Conservation (phyloP, 257 asterid species). For the Primulina eburnea region DNA sequence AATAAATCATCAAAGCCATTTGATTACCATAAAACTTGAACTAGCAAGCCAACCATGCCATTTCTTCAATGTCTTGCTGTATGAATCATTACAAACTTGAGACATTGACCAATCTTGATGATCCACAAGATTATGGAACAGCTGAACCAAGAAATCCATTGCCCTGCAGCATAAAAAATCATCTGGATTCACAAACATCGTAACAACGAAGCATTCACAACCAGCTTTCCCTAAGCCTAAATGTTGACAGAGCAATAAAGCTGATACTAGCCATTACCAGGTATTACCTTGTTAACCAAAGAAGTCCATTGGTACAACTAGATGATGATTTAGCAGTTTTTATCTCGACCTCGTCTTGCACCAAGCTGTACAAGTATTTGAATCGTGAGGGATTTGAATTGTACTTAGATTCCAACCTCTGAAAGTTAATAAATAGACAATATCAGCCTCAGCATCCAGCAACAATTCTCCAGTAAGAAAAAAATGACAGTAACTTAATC, state of each 20-base stretch:
- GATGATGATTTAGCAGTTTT: conserved; percentile 71
- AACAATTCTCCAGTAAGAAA: neutral
- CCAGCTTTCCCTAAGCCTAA: neutral
- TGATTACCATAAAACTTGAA: conserved; percentile 64
- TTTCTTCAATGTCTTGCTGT: conserved; percentile 75
- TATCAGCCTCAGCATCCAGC: conserved; percentile 1
- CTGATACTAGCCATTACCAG: neutral
- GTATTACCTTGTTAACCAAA: conserved; percentile 81
- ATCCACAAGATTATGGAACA: conserved; percentile 55
- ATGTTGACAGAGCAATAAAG: neutral
- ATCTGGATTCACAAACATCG: neutral
- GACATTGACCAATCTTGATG: conserved; percentile 75
- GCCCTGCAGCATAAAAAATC: conserved; percentile 44
- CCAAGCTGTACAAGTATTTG: conserved; percentile 73
- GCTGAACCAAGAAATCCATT: conserved; percentile 79
- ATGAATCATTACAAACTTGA: conserved; percentile 68
- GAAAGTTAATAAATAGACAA: conserved; percentile 19
- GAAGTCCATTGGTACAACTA: conserved; percentile 77
- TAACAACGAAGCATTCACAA: neutral
- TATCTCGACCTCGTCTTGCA: conserved; percentile 86
- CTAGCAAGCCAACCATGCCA: conserved; percentile 93
- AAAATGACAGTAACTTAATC: neutral
- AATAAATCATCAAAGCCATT: too few species aligned
- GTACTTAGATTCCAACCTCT: conserved; percentile 80
- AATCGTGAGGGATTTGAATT: conserved; percentile 59